Evolutionary conservation across 2,329 filamentous ascomycete genomes (phyloP).

Genomic region (Ceratocystis papillata): DNA sequence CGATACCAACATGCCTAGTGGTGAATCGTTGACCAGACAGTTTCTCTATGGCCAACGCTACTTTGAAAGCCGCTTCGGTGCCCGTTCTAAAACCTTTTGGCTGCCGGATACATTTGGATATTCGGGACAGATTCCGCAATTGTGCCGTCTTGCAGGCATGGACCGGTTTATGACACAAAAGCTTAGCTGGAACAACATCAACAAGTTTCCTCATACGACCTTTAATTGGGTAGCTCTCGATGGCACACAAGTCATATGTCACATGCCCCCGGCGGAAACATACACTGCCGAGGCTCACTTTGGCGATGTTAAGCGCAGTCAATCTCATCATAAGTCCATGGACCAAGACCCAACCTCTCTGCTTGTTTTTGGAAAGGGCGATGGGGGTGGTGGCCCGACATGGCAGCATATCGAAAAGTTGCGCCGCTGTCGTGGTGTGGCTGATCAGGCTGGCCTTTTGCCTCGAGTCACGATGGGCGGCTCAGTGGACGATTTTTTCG

Average conservation of each 20-base stretch:
- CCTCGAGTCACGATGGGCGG: conserved; percentile 81
- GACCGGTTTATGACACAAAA: conserved; percentile 95
- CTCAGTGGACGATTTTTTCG: conserved; percentile 92
- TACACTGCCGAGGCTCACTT: conserved; percentile 94
- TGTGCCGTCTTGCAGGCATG: conserved; percentile 93
- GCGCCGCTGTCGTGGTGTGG: conserved; percentile 78
- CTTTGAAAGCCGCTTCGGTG: conserved; percentile 86
- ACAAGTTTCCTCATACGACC: conserved; percentile 95
- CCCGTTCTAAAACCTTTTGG: conserved; percentile 88
- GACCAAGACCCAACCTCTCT: conserved; percentile 85
- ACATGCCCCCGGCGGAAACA: conserved; percentile 92
- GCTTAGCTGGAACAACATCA: conserved; percentile 99
- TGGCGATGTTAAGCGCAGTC: conserved; percentile 80
- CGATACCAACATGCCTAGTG: conserved; percentile 93
- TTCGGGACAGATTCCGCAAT: conserved; percentile 83
- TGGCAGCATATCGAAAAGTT: conserved; percentile 93
- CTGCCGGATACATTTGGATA: conserved; percentile 97
- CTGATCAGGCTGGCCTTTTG: conserved; percentile 71
- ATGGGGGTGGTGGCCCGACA: conserved; percentile 89
- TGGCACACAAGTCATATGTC: conserved; percentile 90
- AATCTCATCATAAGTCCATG: conserved; percentile 89
- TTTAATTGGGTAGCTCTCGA: conserved; percentile 98
- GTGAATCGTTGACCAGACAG: conserved; percentile 85
- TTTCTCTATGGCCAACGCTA: conserved; percentile 93
- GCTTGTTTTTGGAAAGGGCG: conserved; percentile 90